phyloP scores from a whole-genome alignment of 345 rosid genomes.

The Citrus sinensis region DVS_A1.0 CM039169.1:19519501-19520000 shows the following conservation, averaged over 20 bases:
- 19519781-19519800: background rate
- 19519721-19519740: background rate
- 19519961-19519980: conserved; percentile 2
- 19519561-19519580: conserved; percentile 89
- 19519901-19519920: conserved; percentile 99
- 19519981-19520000: too few relatives aligned
- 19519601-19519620: conserved; percentile 6
- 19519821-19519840: conserved; percentile 4
- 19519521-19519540: conserved; percentile 99
- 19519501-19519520: conserved; percentile 98
- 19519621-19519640: background rate
- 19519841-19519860: conserved; percentile 99
- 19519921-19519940: conserved; percentile 86
- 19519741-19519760: background rate
- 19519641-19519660: background rate
- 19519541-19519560: conserved; percentile 99
- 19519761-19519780: background rate
- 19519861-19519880: conserved; percentile 99
- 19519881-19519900: conserved; percentile 99
- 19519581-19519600: conserved; percentile 48
- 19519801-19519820: background rate
- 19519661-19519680: background rate
- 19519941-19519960: conserved; percentile 54
- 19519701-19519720: background rate
- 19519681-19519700: background rate